phyloP scores from a whole-genome alignment of 1,284 basidiomycete genomes.

The Erythrobasidium hasegawianum region DNA sequence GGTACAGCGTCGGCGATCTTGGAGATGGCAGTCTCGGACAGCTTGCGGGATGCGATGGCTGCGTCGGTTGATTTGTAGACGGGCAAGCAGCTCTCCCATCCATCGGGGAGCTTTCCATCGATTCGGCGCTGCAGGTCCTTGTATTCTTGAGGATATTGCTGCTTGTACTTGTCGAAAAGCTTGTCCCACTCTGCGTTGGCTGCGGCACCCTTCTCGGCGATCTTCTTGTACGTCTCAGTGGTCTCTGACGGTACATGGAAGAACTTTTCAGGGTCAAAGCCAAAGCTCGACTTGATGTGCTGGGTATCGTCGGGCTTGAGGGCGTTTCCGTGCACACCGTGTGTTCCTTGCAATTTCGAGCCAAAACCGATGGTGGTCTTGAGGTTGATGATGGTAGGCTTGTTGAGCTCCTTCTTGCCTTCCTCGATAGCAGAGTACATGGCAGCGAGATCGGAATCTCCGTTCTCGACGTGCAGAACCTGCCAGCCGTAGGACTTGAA shows the following conservation, averaged over 20 bases:
- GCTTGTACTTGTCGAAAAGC: conserved; percentile 65
- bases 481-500: conserved; percentile 93
- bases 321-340: conserved; percentile 86
- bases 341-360: conserved; percentile 87
- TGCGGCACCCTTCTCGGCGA: conserved; percentile 67
- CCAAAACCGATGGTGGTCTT: conserved; percentile 91
- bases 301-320: conserved; percentile 89
- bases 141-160: conserved; percentile 77
- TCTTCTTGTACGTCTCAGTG: conserved; percentile 61
- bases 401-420: conserved; percentile 69
- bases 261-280: conserved; percentile 71
- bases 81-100: conserved; percentile 83
- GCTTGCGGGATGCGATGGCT: conserved; percentile 85
- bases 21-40: conserved; percentile 83
- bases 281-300: conserved; percentile 77
- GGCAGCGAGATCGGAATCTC: conserved; percentile 64
- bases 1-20: conserved; percentile 71
- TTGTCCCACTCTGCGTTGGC: conserved; percentile 73
- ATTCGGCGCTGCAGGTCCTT: conserved; percentile 82
- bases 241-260: conserved; percentile 77
- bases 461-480: conserved; percentile 57
- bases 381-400: conserved; percentile 72
- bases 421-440: conserved; percentile 77
- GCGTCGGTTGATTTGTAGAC: conserved; percentile 74
- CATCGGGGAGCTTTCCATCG: conserved; percentile 71